Evolutionary conservation across 768 basidiomycete genomes (phyloP).

Genomic region (Tylopilus vinaceipallidus): DNA sequence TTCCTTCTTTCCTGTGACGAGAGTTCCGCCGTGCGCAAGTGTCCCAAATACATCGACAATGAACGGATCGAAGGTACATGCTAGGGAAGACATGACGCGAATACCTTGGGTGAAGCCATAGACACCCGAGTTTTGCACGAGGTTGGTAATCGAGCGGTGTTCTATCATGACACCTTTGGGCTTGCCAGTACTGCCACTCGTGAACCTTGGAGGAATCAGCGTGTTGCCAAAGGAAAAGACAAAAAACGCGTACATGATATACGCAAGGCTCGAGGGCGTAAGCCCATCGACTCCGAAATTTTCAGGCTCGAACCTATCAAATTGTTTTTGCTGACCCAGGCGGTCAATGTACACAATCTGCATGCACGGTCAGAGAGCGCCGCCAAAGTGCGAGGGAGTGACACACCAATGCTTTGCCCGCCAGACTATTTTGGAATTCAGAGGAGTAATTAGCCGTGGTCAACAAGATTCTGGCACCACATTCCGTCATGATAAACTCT

Average conservation of each 20-base stretch:
- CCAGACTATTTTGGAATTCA: slow-evolving; percentile 21
- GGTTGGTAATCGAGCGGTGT: slow-evolving; percentile 21
- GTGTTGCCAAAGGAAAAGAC: background rate
- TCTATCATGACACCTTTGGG: slow-evolving; percentile 25
- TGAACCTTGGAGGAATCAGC: slow-evolving; percentile 15
- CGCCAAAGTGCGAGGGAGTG: background rate
- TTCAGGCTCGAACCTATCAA: slow-evolving; percentile 14
- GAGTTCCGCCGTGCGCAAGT: slow-evolving; percentile 20
- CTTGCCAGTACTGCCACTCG: slow-evolving; percentile 24
- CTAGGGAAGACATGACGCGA: slow-evolving; percentile 28
- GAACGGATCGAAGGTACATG: slow-evolving; percentile 31
- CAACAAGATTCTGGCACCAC: slow-evolving; percentile 26
- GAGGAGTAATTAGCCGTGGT: slow-evolving; percentile 27
- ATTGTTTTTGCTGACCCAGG: slow-evolving; percentile 25
- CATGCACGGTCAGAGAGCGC: background rate
- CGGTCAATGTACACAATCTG: slow-evolving; percentile 31
- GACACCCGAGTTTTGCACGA: slow-evolving; percentile 19
- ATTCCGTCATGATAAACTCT: slow-evolving; percentile 28
- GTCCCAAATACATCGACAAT: slow-evolving; percentile 18
- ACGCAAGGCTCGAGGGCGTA: slow-evolving; percentile 21
- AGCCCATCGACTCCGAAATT: slow-evolving; percentile 20
- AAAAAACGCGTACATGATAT: slow-evolving; percentile 25
- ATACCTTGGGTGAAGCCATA: slow-evolving; percentile 24
- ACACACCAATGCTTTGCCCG: slow-evolving; percentile 23
- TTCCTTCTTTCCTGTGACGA: slow-evolving; percentile 24